phyloP scores from a whole-genome alignment of 495 filamentous ascomycete species.

The Geoglossum glabrum region DNA sequence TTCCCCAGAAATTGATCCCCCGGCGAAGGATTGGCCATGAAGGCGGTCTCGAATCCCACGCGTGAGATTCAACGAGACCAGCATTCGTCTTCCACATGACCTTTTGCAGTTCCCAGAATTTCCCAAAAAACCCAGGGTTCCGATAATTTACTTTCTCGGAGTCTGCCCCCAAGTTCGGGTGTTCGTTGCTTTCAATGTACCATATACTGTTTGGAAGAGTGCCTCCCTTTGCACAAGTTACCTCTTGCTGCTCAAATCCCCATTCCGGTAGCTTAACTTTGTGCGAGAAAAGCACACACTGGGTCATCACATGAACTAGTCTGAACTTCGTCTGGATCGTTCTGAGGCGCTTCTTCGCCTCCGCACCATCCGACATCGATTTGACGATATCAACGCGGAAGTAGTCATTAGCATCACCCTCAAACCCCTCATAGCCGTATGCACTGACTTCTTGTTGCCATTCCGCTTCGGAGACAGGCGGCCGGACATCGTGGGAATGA shows the following conservation, averaged over 20 bases:
- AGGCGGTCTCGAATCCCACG: slow-evolving; percentile 88
- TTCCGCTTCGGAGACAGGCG: slow-evolving; percentile 90
- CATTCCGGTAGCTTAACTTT: slow-evolving; percentile 96
- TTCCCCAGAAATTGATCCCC: slow-evolving; percentile 99
- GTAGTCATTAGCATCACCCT: slow-evolving; percentile 88
- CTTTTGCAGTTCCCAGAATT: slow-evolving; percentile 98
- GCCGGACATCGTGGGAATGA: slow-evolving; percentile 92
- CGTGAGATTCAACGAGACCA: slow-evolving; percentile 85
- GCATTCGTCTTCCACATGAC: slow-evolving; percentile 99
- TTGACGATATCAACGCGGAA: slow-evolving; percentile 92
- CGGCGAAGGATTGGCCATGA: slow-evolving; percentile 87
- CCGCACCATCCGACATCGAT: slow-evolving; percentile 58
- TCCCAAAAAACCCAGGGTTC: slow-evolving; percentile 89
- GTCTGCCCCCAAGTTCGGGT: slow-evolving; percentile 48
- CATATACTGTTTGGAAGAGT: slow-evolving; percentile 91
- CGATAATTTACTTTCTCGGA: slow-evolving; percentile 89
- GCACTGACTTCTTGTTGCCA: slow-evolving; percentile 98
- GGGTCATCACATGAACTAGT: slow-evolving; percentile 89
- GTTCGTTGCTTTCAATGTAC: slow-evolving; percentile 82
- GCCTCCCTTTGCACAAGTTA: slow-evolving; percentile 84
- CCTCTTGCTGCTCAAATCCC: slow-evolving; percentile 94
- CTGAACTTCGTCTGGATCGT: slow-evolving; percentile 95
- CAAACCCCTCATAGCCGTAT: slow-evolving; percentile 92
- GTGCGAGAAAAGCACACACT: slow-evolving; percentile 90
- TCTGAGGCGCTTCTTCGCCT: slow-evolving; percentile 66